Base-by-base conservation (phyloP, 164 flowering plant genomes). In the Paratinospora sagittata region DNA sequence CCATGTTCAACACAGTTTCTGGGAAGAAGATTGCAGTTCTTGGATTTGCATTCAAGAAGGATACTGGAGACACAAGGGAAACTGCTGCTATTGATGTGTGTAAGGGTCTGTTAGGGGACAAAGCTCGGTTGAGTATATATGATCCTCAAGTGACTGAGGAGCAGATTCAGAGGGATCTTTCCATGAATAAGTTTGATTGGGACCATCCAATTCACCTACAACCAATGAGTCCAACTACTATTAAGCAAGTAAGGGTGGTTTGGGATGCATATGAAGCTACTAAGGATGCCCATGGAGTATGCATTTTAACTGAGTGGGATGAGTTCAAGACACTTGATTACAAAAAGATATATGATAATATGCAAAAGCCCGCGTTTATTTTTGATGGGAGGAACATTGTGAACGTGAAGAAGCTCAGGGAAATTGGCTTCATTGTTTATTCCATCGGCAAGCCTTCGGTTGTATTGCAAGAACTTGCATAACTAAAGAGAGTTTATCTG, bases 81-180 rank as follows among this genome's bases (percentile, higher is more conserved):
- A 89, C 97, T 45, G 90, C 97, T n/a, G 96, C 97, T 27, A 92
- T 92, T 72, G 97, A 92, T 72, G 97, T 92, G 23, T 92, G 97
- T 85, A 82, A 89, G 77, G 97, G 97, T 13, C 82, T 90, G 2
- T 34, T 87, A 49, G 87, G 85, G 12, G 96, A 90, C 43, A 85
- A 84, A 74, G 95, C 92, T 26, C 49, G 21, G 2, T 52, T 90
- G 73, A 85, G 90, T 80, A 85, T 88, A 47, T 90, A 88, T 21
- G 92, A 90, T 72, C 92, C 91, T 0, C 91, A 88, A 61, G 92
- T 87, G 61, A 86, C 85, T 5, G 88, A 81, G 73, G 91, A 88
- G 27, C 92, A 90, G 78, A 86, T 90, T 57, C 85, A 79, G 77
- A 74, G 86, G 79, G 96, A 90, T 30, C 74, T 90, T 9, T 71